Conservation (phyloP, 768 basidiomycete genomes). For the Lactarius hengduanensis region DNA sequence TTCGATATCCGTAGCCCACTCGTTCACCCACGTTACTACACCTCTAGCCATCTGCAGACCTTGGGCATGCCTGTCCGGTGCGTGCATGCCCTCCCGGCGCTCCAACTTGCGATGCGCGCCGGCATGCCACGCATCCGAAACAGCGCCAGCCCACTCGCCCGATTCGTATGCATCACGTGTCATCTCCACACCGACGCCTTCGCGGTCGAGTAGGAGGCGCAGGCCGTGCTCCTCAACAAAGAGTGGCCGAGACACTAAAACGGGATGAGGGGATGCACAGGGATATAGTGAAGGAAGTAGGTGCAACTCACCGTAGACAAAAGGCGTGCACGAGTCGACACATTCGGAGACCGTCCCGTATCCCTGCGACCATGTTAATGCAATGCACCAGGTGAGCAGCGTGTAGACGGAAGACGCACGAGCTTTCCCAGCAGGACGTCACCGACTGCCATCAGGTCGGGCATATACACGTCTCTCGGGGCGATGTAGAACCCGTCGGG, state of each 20-base stretch:
- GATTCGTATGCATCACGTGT: slow-evolving; percentile 61
- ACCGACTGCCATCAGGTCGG: slow-evolving; percentile 69
- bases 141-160: slow-evolving; percentile 66
- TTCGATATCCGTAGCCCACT: slow-evolving; percentile 30
- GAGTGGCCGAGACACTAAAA: slow-evolving; percentile 67
- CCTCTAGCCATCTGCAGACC: slow-evolving; percentile 47
- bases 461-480: slow-evolving; percentile 78
- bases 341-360: slow-evolving; percentile 83
- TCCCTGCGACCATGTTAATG: slow-evolving; percentile 45
- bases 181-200: slow-evolving; percentile 71
- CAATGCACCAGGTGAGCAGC: slow-evolving; percentile 4
- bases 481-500: slow-evolving; percentile 75
- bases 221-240: slow-evolving; percentile 83
- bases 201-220: slow-evolving; percentile 55
- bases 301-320: slow-evolving; percentile 60
- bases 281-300: background rate
- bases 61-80: slow-evolving; percentile 43
- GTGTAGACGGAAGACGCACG: slow-evolving; percentile 40
- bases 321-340: slow-evolving; percentile 71
- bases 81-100: slow-evolving; percentile 42
- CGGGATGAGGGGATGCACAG: background rate
- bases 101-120: slow-evolving; percentile 53
- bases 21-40: slow-evolving; percentile 51
- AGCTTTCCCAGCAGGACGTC: slow-evolving; percentile 80
- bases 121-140: slow-evolving; percentile 55